Base-by-base conservation (phyloP, 2,329 filamentous ascomycete genomes). In the Colletotrichum brevisporum region DNA sequence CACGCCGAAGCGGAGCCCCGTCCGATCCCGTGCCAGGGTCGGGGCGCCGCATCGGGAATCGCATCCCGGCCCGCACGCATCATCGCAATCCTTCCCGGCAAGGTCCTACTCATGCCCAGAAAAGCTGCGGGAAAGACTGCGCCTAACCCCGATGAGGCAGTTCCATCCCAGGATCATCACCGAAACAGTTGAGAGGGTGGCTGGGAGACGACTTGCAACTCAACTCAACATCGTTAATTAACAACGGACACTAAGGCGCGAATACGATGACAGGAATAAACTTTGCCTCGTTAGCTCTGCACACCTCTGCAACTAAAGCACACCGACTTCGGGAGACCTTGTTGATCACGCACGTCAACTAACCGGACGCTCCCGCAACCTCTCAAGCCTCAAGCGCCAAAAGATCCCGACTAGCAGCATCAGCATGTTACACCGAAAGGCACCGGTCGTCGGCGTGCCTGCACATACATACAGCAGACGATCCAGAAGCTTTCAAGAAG, bases 241-340 rank as follows among this genome's bases (percentile, higher is more conserved):
- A 18, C 27, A 54, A 12, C 16, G 39, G 27, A 16, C 12, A 48
- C 60, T 56, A 56, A 48, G 3, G 52, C 64, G 47, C 16, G 1
- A 59, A 51, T 59, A 59, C 56, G 56, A 59, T 21, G 8, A 26
- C 24, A 12, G 9, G 24, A 21, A 39, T 31, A 18, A 24, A 13
- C 4, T 27, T 39, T 8, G 41, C 48, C 59, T 63, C 26, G 52
- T 45, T 67, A 62, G 18, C 51, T 27, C 52, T 52, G 64, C 64
- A 48, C 48, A 64, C 47, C 52, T 41, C 31, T 18, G 41, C 51
- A 43, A 53, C 43, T 10, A 26, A 43, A 36, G 21, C 59, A 52
- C 64, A 67, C 64, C 64, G 64, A 67, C 64, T 55, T 54, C 31
- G 57, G 41, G 18, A 36, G n/a, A 54, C 45, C 55, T 52, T 3